Evolutionary conservation across 768 basidiomycete genomes (phyloP), one percentile per base, ranked within the genome.

Genomic region (Gelatoporia subvermispora): DNA sequence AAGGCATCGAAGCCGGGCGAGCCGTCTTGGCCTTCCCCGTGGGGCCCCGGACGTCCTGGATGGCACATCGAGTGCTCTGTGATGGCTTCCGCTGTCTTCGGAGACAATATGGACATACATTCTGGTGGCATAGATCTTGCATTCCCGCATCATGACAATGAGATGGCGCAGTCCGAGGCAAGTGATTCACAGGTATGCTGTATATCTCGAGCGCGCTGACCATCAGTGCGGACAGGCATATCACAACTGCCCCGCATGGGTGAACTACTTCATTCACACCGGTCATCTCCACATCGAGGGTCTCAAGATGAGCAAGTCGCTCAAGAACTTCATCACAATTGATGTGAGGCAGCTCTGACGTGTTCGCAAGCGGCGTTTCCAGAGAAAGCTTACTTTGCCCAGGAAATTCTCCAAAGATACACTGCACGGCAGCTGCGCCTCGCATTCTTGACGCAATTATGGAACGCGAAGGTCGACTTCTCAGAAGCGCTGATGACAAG

Each of bases 51-150:
- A n/a, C 78, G 95, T 37, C 95, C 95, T 3, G 95, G 95, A 15
- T 99, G 95, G 95, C 95, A 99, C 65, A 98, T 99, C 50, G 95
- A 99, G 65, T 99, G 95, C 69, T 94, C 91, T 3, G 95, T 96
- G 28, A 99, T 99, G 95, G 94, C 94, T 16, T 88, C 82, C 54
- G 93, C 86, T 25, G 74, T 97, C 41, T 73, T 97, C 39, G 95
- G 94, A 2, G 78, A 84, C 48, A 85, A 83, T 49, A 89, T 99
- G 83, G 96, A 98, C 66, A 93, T 99, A 52, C 96, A 99, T 65
- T 96, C 93, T 8, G 96, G 96, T 43, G 96, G 96, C 4, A 84
- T 91, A 35, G 96, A 99, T 69, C 74, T 99, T 42, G 88, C 92
- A n/a, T 99, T 99, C 70, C 96, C 96, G 4, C 96, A 99, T 70